Base-by-base conservation (phyloP, 495 filamentous ascomycete genomes). In the Lasiosphaeria ovina region DNA sequence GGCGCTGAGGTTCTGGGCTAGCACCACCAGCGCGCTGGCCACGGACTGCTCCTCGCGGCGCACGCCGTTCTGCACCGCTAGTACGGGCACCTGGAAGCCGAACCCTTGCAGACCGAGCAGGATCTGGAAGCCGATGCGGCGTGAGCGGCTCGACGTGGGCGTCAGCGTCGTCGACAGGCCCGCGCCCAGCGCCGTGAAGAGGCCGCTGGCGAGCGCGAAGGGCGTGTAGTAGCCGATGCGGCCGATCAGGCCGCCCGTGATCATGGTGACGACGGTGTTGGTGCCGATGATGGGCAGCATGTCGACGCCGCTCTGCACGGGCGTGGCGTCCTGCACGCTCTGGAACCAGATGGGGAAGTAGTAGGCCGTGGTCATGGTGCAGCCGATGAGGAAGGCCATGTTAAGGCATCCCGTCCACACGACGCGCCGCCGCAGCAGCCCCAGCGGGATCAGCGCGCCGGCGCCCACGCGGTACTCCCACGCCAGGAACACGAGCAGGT, bases 331-430 rank as follows among this genome's bases (percentile, higher is more conserved):
- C 51, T 84, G 80, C 53, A 85, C 80, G 8, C 82, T 81, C 67
- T 92, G 89, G 70, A 91, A 89, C 80, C 83, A 91, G 50, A 90
- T 76, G 0, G 86, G 86, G 4, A 89, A 69, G 47, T 81, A 85
- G 66, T 85, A 89, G 69, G 32, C 32, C 5, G 9, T 17, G 16
- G 9, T 24, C 4, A 32, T 12, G 12, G 32, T 32, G 17, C 11
- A 9, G 11, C 11, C 49, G 17, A 32, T 51, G 49, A 51, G 11
- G n/a, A 51, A 17, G 16, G 81, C 75, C 1, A 79, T 88, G 54
- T 78, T 79, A 2, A 51, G 49, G 49, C 11, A 51, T n/a, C 49
- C 70, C 4, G 17, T 24, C 24, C 49, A 51, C 5, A 51, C 24
- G 7, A 51, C 11, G 32, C 17, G 49, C 49, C 24, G 49, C 24